Percentiles rank a stretch among this genome's conserved stretches.
Conservation (phyloP, 208 protist genomes). For the Acanthamoeba triangularis region DNA sequence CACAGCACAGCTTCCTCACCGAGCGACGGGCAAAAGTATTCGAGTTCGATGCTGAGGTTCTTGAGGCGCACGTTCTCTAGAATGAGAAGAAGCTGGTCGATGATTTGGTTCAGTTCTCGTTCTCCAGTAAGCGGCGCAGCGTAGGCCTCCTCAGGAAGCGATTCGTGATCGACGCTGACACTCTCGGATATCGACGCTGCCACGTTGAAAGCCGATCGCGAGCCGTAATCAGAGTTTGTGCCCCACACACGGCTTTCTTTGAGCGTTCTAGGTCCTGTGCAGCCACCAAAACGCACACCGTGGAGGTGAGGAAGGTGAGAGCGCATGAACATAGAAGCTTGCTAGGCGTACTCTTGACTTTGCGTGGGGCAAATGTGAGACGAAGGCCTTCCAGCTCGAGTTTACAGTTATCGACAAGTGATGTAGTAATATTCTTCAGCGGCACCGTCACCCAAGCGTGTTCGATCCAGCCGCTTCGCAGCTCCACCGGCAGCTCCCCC, state of each 20-base stretch:
- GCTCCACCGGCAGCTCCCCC: conserved; percentile 54
- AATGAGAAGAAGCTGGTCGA: conserved; percentile 74
- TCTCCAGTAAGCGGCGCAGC: conserved; percentile 24
- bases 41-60: conserved; percentile 65
- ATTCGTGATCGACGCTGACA: background rate
- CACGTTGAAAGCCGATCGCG: conserved; percentile 32
- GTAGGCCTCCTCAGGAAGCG: background rate
- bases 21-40: conserved; percentile 62
- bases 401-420: conserved; percentile 72
- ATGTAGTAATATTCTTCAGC: conserved; percentile 55
- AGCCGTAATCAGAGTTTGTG: conserved; percentile 60
- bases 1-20: conserved; percentile 25
- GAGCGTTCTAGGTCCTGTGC: background rate
- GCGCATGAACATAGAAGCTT: background rate
- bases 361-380: conserved; percentile 43
- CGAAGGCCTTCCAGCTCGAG: conserved; percentile 68
- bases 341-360: conserved; percentile 1
- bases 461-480: conserved; percentile 73
- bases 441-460: conserved; percentile 77
- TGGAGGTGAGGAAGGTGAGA: background rate
- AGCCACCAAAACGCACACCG: background rate
- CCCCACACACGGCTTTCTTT: conserved; percentile 53
- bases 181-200: conserved; percentile 49
- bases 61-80: conserved; percentile 72
- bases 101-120: conserved; percentile 54